Evolutionary conservation across 2,329 filamentous ascomycete genomes (phyloP).

Genomic region (Penicillium vulpinum): DNA sequence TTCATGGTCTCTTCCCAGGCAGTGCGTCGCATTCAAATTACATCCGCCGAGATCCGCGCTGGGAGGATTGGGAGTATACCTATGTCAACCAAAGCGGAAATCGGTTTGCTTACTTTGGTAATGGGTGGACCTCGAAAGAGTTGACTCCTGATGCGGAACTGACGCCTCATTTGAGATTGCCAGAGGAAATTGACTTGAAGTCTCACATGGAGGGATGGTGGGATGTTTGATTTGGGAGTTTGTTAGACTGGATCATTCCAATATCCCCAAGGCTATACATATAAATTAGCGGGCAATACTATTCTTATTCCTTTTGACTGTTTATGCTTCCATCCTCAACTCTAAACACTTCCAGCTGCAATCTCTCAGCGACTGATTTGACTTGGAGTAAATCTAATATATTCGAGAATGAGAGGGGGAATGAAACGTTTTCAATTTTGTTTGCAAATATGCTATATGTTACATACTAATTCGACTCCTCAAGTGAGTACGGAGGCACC

Average conservation of each 20-base stretch:
- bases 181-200: slow-evolving; percentile 59
- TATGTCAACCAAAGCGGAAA: slow-evolving; percentile 48
- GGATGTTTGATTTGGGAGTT: slow-evolving; percentile 39
- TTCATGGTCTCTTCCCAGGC: slow-evolving; percentile 70
- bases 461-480: slow-evolving; percentile 6
- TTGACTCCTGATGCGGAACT: slow-evolving; percentile 57
- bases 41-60: slow-evolving; percentile 57
- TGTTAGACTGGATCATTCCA: not conserved
- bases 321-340: too few species aligned
- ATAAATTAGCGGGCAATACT: not conserved
- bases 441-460: not conserved
- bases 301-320: not conserved
- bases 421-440: not conserved
- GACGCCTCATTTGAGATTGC: slow-evolving; percentile 62
- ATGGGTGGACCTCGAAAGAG: slow-evolving; percentile 65
- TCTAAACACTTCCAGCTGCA: too few species aligned
- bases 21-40: slow-evolving; percentile 64
- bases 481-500: slow-evolving; percentile 31
- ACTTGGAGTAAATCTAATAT: not conserved
- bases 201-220: slow-evolving; percentile 70
- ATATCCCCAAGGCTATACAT: too few species aligned
- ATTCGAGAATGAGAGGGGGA: not conserved
- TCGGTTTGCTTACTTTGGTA: slow-evolving; percentile 61
- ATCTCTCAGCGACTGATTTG: too few species aligned
- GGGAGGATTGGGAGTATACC: slow-evolving; percentile 61